phyloP scores from a whole-genome alignment of 2,329 filamentous ascomycete genomes.

The Talaromyces albobiverticillius region DNA sequence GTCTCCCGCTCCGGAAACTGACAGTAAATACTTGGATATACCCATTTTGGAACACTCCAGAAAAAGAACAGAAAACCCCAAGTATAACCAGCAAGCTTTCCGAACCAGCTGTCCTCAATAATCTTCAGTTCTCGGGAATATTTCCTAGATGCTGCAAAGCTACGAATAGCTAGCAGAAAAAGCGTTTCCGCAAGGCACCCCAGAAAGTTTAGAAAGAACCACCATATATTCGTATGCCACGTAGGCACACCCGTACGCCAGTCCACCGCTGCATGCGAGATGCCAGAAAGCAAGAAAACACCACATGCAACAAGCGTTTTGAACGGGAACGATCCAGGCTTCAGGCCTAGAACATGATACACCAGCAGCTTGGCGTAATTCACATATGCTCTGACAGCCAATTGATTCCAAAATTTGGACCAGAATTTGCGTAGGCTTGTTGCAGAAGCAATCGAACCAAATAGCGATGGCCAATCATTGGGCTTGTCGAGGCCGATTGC shows the following conservation, averaged over 20 bases:
- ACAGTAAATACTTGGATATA: neutral
- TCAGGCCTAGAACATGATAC: neutral
- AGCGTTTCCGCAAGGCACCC: neutral
- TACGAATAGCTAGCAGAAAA: neutral
- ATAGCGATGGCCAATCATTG: neutral
- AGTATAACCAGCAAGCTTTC: neutral
- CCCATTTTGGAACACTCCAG: slow-evolving; percentile 3
- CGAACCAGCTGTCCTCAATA: slow-evolving; percentile 5
- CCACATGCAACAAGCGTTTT: neutral
- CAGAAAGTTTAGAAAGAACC: slow-evolving; percentile 8
- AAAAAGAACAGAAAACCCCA: slow-evolving; percentile 2
- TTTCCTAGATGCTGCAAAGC: neutral
- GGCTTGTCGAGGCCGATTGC: neutral
- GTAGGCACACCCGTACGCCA: neutral
- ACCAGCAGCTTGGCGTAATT: neutral
- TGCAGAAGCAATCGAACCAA: neutral
- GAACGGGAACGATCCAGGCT: neutral
- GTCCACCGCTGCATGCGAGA: neutral
- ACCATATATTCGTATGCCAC: neutral
- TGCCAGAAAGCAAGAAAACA: neutral
- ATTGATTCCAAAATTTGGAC: slow-evolving; percentile 1
- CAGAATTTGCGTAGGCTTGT: neutral
- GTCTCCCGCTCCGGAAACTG: neutral
- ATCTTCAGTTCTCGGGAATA: neutral
- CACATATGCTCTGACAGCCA: neutral